A percentile compares a stretch with the other conserved stretches of the same genome.
These are phyloP conservation scores for Zasmidium citrigriseum DNA, from an alignment of 2,329 filamentous ascomycete genomes.

Conservation along the genomic window DNA sequence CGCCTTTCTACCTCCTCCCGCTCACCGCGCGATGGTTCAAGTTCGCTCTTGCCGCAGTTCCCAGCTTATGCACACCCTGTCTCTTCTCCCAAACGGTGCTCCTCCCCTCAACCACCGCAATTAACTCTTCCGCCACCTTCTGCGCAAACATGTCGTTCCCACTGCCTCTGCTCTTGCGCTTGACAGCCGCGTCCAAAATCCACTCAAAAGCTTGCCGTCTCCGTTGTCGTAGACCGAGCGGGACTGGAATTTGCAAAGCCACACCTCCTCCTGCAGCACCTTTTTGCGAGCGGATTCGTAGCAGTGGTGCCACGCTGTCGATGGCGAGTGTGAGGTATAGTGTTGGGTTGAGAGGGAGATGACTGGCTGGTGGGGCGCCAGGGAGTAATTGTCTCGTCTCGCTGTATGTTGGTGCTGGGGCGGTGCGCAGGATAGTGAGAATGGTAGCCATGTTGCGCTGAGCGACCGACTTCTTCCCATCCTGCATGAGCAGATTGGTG, in stretches of 20 bases:
- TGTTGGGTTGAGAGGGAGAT: slow-evolving; percentile 85
- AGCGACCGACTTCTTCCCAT: slow-evolving; percentile 88
- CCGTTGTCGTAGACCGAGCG: slow-evolving; percentile 72
- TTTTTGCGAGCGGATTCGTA: slow-evolving; percentile 74
- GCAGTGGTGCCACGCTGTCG: slow-evolving; percentile 86
- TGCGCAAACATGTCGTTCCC: slow-evolving; percentile 73
- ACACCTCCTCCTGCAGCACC: slow-evolving; percentile 85
- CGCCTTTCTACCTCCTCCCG: neutral
- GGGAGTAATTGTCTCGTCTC: slow-evolving; percentile 71
- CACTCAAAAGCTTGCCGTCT: slow-evolving; percentile 78
- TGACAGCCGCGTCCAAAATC: slow-evolving; percentile 83
- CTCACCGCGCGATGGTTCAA: slow-evolving; percentile 36
- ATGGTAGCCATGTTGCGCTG: slow-evolving; percentile 88
- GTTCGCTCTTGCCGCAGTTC: slow-evolving; percentile 77
- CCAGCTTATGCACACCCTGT: slow-evolving; percentile 75
- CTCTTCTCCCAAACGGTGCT: slow-evolving; percentile 84
- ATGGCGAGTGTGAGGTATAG: slow-evolving; percentile 87
- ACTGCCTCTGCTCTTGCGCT: slow-evolving; percentile 71
- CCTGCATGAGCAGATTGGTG: slow-evolving; percentile 84
- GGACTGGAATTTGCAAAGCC: slow-evolving; percentile 78
- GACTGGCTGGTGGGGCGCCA: slow-evolving; percentile 69
- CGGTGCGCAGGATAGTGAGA: slow-evolving; percentile 79
- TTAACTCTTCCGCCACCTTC: slow-evolving; percentile 80
- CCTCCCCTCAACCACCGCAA: slow-evolving; percentile 83
- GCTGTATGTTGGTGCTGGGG: slow-evolving; percentile 74